These are phyloP conservation scores for Botrytis paeoniae DNA, from an alignment of 2,329 filamentous ascomycete genomes.

Conservation along the genomic window DNA sequence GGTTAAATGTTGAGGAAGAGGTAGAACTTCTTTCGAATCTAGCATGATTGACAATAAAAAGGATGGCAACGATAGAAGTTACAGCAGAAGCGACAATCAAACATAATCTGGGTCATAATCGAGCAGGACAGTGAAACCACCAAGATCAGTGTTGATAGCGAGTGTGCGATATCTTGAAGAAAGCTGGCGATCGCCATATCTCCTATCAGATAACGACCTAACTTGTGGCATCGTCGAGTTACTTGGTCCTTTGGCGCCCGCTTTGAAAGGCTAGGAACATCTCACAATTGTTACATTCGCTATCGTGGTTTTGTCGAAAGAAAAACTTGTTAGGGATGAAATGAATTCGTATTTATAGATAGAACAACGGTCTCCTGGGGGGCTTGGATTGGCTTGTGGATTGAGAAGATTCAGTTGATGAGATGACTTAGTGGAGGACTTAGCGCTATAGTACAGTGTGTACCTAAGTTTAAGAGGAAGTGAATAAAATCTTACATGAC, in stretches of 20 bases:
- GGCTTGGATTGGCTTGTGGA: too few relatives aligned
- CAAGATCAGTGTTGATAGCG: not conserved
- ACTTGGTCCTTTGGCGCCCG: rapidly evolving
- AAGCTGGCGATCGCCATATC: not conserved
- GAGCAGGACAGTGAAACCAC: not conserved
- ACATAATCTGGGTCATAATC: not conserved
- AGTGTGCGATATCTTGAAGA: not conserved
- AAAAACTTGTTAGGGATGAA: not conserved
- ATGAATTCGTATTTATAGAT: not conserved
- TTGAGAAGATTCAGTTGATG: not conserved
- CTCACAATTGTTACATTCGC: rapidly evolving
- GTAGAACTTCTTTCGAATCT: not conserved
- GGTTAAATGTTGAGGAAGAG: not conserved
- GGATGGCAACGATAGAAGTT: not conserved
- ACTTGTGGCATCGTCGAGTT: not conserved
- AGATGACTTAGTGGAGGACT: not conserved
- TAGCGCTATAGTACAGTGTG: not conserved
- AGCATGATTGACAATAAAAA: not conserved
- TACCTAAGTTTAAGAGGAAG: not conserved
- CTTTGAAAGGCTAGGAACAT: not conserved
- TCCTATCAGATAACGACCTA: not conserved
- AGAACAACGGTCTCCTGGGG: not conserved
- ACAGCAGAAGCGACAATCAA: not conserved
- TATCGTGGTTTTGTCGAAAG: not conserved
- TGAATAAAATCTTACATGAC: too few relatives aligned